Conservation (phyloP, 2,329 filamentous ascomycete genomes). For the Grosmannia penicillata region DNA sequence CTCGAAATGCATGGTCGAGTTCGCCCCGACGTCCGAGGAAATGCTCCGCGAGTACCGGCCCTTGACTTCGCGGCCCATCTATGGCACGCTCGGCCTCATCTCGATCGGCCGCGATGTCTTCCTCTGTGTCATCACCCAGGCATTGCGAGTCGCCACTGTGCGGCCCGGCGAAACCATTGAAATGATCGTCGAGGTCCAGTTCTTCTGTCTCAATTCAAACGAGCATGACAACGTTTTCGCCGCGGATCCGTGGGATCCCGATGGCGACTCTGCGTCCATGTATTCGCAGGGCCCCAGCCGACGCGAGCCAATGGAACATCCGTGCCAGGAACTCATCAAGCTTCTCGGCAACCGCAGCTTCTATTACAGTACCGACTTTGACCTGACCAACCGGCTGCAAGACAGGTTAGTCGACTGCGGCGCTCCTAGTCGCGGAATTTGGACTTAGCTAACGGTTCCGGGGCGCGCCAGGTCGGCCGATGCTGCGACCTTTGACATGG, state of each 20-base stretch:
- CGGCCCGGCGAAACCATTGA: constrained; percentile 81
- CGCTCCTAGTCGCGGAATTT: no score
- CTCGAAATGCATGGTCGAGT: constrained; percentile 77
- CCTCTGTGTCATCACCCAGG: constrained; percentile 73
- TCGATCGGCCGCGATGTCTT: constrained; percentile 76
- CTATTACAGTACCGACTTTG: constrained; percentile 97
- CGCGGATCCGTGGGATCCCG: constrained; percentile 35
- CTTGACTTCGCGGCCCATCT: constrained; percentile 57
- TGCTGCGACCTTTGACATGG: constrained; percentile 69
- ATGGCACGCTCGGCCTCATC: constrained; percentile 80
- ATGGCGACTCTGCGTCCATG: constrained; percentile 30
- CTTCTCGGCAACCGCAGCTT: constrained; percentile 86
- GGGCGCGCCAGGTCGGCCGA: constrained; percentile 64
- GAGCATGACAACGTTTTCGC: constrained; percentile 68
- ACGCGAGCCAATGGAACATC: constrained; percentile 67
- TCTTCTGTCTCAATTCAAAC: constrained; percentile 78
- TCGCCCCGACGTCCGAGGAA: constrained; percentile 47
- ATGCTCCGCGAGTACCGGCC: constrained; percentile 65
- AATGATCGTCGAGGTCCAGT: constrained; percentile 74
- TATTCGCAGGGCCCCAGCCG: constrained; percentile 42
- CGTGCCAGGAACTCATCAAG: constrained; percentile 82
- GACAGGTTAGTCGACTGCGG: constrained; percentile 52
- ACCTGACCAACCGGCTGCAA: constrained; percentile 84
- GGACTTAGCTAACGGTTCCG: no score
- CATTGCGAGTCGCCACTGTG: constrained; percentile 64